Evolutionary conservation across 1,284 basidiomycete species (phyloP).

Genomic region (Rhodotorula sp.): DNA sequence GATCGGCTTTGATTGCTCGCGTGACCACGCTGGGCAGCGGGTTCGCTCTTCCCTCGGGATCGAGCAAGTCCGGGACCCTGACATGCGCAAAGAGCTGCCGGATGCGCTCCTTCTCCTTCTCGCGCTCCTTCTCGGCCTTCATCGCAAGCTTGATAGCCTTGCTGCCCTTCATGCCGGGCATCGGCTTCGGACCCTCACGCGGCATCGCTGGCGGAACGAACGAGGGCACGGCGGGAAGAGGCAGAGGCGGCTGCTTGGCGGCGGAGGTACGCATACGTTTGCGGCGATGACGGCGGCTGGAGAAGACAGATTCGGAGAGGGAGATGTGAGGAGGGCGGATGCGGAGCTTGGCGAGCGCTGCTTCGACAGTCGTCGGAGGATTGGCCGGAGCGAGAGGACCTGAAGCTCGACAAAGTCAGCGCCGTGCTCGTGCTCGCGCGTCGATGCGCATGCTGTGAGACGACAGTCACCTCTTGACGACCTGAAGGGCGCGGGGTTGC

Average conservation of each 20-base stretch:
- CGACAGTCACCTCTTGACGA: constrained; percentile 14
- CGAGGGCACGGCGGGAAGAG: constrained; percentile 15
- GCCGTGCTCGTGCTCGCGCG: not conserved
- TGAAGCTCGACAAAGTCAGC: not conserved
- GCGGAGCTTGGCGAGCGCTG: constrained; percentile 39
- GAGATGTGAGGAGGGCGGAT: constrained; percentile 35
- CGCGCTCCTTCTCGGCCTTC: constrained; percentile 37
- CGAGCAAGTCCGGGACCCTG: constrained; percentile 24
- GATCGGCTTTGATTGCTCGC: constrained; percentile 16
- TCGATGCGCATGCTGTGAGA: not conserved
- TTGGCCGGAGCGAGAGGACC: constrained; percentile 30
- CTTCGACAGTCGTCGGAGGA: constrained; percentile 38
- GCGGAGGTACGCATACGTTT: constrained; percentile 8
- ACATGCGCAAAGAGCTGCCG: constrained; percentile 23
- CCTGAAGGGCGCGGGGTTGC: not conserved
- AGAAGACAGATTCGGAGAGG: constrained; percentile 12
- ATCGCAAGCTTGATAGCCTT: constrained; percentile 40
- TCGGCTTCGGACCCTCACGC: constrained; percentile 28
- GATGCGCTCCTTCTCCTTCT: constrained; percentile 37
- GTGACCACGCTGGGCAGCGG: constrained; percentile 11
- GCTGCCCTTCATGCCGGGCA: constrained; percentile 37
- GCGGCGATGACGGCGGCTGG: constrained; percentile 15
- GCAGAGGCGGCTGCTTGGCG: constrained; percentile 24
- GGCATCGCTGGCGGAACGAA: constrained; percentile 30
- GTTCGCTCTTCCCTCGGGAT: constrained; percentile 23